Conservation (phyloP, 805 yeast species). For the Sugiyamaella marilandica region DNA sequence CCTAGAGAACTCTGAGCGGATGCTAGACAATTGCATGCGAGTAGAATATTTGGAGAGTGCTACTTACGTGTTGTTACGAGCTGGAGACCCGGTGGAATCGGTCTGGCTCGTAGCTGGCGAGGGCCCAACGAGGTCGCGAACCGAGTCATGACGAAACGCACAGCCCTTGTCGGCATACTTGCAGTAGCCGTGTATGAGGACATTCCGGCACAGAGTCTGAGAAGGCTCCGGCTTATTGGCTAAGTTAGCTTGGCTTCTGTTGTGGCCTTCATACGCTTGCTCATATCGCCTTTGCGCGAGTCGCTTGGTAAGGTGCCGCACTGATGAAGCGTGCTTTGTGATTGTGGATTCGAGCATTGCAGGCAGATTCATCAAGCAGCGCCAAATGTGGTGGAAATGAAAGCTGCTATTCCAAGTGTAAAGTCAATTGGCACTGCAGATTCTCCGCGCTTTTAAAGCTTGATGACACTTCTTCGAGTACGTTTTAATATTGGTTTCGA, state of each 20-base stretch:
- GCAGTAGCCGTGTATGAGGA: slow-evolving; percentile 82
- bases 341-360: too few relatives aligned
- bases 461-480: too few relatives aligned
- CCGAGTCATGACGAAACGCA: slow-evolving; percentile 63
- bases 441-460: too few relatives aligned
- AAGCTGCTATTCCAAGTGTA: too few relatives aligned
- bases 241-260: neutral
- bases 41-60: neutral
- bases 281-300: neutral
- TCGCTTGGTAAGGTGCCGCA: too few relatives aligned
- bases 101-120: neutral
- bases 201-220: slow-evolving; percentile 68
- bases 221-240: slow-evolving; percentile 12
- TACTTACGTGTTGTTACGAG: neutral
- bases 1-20: too few relatives aligned
- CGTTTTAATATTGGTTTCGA: too few relatives aligned
- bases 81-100: neutral
- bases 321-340: too few relatives aligned
- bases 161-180: slow-evolving; percentile 86
- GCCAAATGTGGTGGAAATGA: too few relatives aligned
- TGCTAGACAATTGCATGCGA: too few relatives aligned
- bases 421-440: too few relatives aligned
- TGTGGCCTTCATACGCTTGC: neutral
- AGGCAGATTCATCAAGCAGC: too few relatives aligned
- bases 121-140: slow-evolving; percentile 17